A percentile compares a stretch with the other conserved stretches of the same genome.
Evolutionary conservation across 2,329 filamentous ascomycete species (phyloP).

Genomic region (Colletotrichum gigasporum): DNA sequence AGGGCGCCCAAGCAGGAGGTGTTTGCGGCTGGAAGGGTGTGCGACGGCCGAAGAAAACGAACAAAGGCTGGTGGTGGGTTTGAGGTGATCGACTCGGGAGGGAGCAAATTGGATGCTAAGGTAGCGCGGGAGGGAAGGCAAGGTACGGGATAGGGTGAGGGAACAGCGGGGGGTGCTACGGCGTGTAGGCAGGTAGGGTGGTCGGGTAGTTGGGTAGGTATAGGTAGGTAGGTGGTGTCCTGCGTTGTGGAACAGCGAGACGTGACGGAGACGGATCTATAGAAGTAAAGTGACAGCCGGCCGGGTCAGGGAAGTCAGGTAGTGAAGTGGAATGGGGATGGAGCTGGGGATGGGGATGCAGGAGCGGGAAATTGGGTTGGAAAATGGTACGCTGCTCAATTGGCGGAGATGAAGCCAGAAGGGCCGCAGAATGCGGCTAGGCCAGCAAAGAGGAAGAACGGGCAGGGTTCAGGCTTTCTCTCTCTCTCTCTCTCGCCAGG

Average conservation of each 20-base stretch:
- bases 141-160: not conserved
- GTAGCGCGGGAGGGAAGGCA: conserved; percentile 2
- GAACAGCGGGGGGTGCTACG: not conserved
- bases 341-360: conserved; percentile 1
- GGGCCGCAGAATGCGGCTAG: conserved; percentile 2
- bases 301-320: not conserved
- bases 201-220: too few species aligned
- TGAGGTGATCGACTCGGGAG: not conserved
- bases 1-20: not conserved
- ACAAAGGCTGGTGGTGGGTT: conserved; percentile 4
- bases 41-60: conserved; percentile 1
- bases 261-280: too few species aligned
- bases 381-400: conserved; percentile 13
- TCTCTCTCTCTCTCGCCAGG: not conserved
- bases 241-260: too few species aligned
- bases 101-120: conserved; percentile 5
- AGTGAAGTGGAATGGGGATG: conserved; percentile 1
- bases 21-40: conserved; percentile 10
- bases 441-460: conserved; percentile 13
- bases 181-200: too few species aligned
- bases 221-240: too few species aligned
- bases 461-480: conserved; percentile 1
- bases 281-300: too few species aligned
- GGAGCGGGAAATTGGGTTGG: conserved; percentile 28
- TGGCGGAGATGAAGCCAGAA: conserved; percentile 27